These are phyloP conservation scores for Protea cynaroides DNA, from an alignment of 164 flowering plant genomes.

Conservation along the genomic window DNA sequence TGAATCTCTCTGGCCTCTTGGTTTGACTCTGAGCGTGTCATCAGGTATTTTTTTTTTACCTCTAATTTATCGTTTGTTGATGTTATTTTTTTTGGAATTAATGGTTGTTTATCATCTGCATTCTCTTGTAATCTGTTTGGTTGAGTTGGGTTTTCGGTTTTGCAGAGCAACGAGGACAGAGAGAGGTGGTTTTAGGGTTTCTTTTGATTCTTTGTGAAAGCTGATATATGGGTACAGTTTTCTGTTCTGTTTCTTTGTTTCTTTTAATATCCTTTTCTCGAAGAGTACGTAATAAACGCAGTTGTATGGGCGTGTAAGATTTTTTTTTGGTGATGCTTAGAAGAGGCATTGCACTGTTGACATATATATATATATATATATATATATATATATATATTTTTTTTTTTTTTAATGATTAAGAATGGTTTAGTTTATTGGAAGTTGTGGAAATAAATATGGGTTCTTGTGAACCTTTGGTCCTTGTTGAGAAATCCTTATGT, in stretches of 20 bases:
- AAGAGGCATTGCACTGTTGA: slow-evolving; percentile 9
- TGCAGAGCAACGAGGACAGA: background rate
- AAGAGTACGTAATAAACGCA: background rate
- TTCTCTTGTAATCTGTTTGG: background rate
- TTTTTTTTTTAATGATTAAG: slow-evolving; percentile 3
- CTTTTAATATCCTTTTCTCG: background rate
- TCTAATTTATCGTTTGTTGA: background rate
- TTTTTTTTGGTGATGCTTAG: slow-evolving; percentile 4
- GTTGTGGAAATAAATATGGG: slow-evolving; percentile 19
- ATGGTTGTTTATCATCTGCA: slow-evolving; percentile 1
- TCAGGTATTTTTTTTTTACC: background rate
- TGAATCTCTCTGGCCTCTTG: background rate
- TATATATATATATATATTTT: too few relatives aligned
- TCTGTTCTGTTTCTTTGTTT: background rate
- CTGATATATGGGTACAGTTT: slow-evolving; percentile 1
- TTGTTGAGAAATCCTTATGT: slow-evolving; percentile 11
- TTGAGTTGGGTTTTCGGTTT: slow-evolving; percentile 5
- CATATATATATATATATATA: too few relatives aligned
- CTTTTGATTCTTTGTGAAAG: background rate
- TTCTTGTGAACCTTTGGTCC: slow-evolving; percentile 15
- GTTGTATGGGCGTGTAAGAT: background rate
- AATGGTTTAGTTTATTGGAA: slow-evolving; percentile 4
- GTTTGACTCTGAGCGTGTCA: background rate
- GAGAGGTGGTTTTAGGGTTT: slow-evolving; percentile 15
- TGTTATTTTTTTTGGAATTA: background rate